Base-by-base conservation (phyloP, 768 basidiomycete genomes). In the Dacryopinax spathularia region DNA sequence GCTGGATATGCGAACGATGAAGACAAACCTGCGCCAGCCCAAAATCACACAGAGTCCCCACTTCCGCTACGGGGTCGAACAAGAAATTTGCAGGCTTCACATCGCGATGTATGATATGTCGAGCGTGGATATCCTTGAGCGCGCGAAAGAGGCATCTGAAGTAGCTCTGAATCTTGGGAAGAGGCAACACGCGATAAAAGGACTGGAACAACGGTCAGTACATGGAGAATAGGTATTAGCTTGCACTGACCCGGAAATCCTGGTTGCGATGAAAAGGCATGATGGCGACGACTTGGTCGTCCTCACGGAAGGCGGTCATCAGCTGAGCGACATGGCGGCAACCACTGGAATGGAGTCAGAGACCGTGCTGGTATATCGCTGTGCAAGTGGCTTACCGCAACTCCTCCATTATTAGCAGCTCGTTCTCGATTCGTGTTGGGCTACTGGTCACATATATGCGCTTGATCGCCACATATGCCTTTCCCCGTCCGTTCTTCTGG, bases 51-150 rank as follows among this genome's bases (percentile, higher is more conserved):
- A 99, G 76, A 0, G 88, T 88, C 25, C 96, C 96, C 13, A 84
- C 78, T 10, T 88, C 87, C 6, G 86, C 87, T 35, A 80, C 82
- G 35, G 90, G 86, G 73, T 98, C 91, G 72, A 87, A 97, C 34
- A 98, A 80, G 73, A 98, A 98, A 73, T 98, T 98, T 65, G 94
- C 95, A 22, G 95, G 94, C 72, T 98, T 98, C 69, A 98, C 90
- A 74, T 98, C 95, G 44, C 95, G 89, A 73, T 98, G 95, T 61
- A 98, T 89, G 69, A 98, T 87, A 4, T 82, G 83, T 62, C 92
- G 80, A 12, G 83, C 77, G 72, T 98, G 94, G 27, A 92, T 87
- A 70, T 95, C 92, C 59, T 88, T 84, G 62, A 98, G 74, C 1
- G 90, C 94, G 41, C 89, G 87, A 72, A 98, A 85, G 74, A 99